Evolutionary conservation across 73 alveolate species (phyloP), one percentile per base, ranked within the genome.

Genomic region (Tetrahymena elliotti): DNA sequence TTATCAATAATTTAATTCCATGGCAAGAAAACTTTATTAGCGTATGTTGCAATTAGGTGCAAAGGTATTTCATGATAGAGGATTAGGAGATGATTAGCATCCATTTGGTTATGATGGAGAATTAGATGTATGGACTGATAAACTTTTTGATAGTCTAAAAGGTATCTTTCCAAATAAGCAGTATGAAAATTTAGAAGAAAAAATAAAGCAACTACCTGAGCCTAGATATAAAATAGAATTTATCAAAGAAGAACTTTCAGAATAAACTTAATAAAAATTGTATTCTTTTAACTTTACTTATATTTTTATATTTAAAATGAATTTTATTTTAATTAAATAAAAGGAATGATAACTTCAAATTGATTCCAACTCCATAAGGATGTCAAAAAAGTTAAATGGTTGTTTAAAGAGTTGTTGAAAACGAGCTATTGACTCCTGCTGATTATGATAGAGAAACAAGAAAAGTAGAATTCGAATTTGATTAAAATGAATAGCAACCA

Each of bases 41-140:
- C 97, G 99, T 38, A 92, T 98, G 37, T 22, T 94, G 1, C 96
- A 98, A 47, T 52, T 98, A 82, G 98, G 98, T 52, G 99, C 98
- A 22, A 38, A 95, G 15, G 95, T 94, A 38, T 96, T 97, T 38
- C 95, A 94, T 34, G 95, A 84, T 33, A 96, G 95, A 38, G 98
- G 98, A 9, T 96, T 98, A 27, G 99, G 99, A 1, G 99, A 98
- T 93, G 98, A 97, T 92, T 53, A 95, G 94, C 99, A 98, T 84
- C 99, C 98, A 92, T 98, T 97, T 83, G 98, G 97, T 27, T 96
- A 96, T 84, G 99, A 98, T 88, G 98, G 98, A 20, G 99, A 98
- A 93, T 96, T 93, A 83, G 98, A 96, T 93, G 97, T 97, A 24
- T 98, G 99, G 99, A 93, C 97, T 8, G 94, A 92, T 31, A 36